Percentiles rank a stretch among this genome's conserved stretches.
These are phyloP conservation scores for Pseudonectria foliicola DNA, from an alignment of 2,329 filamentous ascomycete genomes.

Conservation along the genomic window DNA sequence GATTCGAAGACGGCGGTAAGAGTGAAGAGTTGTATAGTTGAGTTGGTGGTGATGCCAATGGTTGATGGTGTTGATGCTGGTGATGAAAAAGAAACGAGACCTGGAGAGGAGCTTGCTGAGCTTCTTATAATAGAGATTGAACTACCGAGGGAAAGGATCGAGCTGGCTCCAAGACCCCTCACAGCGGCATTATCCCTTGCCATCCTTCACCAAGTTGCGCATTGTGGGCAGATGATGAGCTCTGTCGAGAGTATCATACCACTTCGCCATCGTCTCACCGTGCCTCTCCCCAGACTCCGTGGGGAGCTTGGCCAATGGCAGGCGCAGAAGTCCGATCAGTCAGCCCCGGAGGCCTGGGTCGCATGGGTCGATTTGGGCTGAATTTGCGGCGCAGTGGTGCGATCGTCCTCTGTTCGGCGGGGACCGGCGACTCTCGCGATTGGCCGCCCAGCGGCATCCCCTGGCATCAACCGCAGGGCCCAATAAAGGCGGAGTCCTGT, in stretches of 20 bases:
- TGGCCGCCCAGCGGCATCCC: constrained; percentile 12
- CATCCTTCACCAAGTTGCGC: constrained; percentile 14
- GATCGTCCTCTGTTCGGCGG: constrained; percentile 19
- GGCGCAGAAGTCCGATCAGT: constrained; percentile 5
- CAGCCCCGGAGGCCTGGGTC: constrained; percentile 14
- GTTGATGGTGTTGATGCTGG: constrained; percentile 15
- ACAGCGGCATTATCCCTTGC: constrained; percentile 18
- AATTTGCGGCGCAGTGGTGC: constrained; percentile 16
- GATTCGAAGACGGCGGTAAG: constrained; percentile 7
- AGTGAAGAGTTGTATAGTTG: constrained; percentile 9
- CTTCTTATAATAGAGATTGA: constrained; percentile 18
- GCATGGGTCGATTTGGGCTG: constrained; percentile 19
- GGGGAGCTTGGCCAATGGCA: constrained; percentile 12
- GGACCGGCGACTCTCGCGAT: constrained; percentile 17
- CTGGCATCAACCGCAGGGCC: too few species aligned
- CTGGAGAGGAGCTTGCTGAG: constrained; percentile 9
- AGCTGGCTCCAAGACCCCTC: constrained; percentile 13
- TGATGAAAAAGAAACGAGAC: constrained; percentile 9
- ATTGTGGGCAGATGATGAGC: constrained; percentile 23
- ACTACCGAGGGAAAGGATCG: constrained; percentile 7
- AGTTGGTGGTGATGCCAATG: constrained; percentile 12
- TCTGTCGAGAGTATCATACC: constrained; percentile 19
- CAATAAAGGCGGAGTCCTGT: constrained; percentile 11
- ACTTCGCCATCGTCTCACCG: constrained; percentile 3
- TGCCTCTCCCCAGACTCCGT: constrained; percentile 7